phyloP scores from a whole-genome alignment of 768 basidiomycete species.

The Sporobolomyces pararoseus region DNA sequence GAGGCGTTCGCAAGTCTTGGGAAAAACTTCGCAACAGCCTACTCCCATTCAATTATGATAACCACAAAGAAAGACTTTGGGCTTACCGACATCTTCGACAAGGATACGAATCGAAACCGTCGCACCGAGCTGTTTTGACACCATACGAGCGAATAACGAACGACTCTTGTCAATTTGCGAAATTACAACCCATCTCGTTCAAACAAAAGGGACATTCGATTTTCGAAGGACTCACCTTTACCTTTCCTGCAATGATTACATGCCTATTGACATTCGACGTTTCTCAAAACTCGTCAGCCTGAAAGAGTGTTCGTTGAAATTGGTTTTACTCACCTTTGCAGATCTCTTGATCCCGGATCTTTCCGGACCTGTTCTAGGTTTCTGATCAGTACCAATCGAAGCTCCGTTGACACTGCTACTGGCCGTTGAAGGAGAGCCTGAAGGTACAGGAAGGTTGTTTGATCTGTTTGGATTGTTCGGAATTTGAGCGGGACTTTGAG shows the following conservation, averaged over 20 bases:
- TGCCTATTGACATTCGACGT: neutral
- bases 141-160: neutral
- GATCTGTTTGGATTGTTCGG: no score
- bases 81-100: constrained; percentile 11
- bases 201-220: neutral
- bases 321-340: constrained; percentile 9
- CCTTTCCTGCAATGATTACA: constrained; percentile 18
- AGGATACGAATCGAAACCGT: constrained; percentile 24
- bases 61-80: no score
- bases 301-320: neutral
- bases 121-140: constrained; percentile 14
- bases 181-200: neutral
- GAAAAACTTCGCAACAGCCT: no score
- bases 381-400: neutral
- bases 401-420: no score
- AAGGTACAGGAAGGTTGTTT: neutral
- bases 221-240: neutral
- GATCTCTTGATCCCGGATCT: constrained; percentile 17
- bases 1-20: no score
- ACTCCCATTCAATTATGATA: no score
- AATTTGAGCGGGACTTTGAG: no score
- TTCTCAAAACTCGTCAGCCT: neutral
- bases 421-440: neutral
- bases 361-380: neutral
- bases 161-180: no score